These are phyloP conservation scores for Diversispora epigaea DNA, from an alignment of 192 early-diverging fungal species.

Conservation along the genomic window DNA sequence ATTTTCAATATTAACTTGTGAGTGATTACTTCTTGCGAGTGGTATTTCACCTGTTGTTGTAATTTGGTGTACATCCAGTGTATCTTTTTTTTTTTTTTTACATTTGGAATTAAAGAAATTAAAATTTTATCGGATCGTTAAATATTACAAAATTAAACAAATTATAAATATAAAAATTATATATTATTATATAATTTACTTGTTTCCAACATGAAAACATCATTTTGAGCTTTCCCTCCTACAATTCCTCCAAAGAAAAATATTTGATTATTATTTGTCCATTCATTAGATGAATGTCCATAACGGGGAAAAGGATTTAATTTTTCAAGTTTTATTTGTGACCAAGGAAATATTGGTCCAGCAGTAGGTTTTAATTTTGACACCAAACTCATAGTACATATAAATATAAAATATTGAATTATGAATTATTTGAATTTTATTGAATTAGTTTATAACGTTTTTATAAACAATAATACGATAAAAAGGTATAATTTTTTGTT, in stretches of 20 bases:
- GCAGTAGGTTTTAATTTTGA: neutral
- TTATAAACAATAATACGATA: no score
- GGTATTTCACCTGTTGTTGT: neutral
- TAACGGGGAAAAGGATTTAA: constrained; percentile 44
- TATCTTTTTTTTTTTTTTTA: neutral
- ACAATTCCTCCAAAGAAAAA: constrained; percentile 46
- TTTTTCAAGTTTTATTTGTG: constrained; percentile 16
- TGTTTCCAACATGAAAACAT: constrained; percentile 42
- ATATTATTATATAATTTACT: neutral
- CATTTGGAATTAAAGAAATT: neutral
- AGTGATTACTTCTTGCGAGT: neutral
- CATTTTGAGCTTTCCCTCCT: constrained; percentile 38
- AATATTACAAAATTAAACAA: neutral
- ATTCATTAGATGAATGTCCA: constrained; percentile 38
- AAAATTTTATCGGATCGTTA: no score
- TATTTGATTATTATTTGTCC: constrained; percentile 38
- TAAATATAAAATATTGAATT: no score
- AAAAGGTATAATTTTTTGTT: no score
- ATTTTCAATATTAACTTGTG: neutral
- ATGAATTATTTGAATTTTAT: no score
- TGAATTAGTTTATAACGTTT: no score
- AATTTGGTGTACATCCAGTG: neutral
- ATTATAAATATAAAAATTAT: neutral
- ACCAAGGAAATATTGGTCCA: constrained; percentile 20
- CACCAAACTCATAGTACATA: neutral